Percentiles rank a stretch among this genome's conserved stretches.
Evolutionary conservation across 257 asterid genomes (phyloP).

Genomic region (Verbena officinalis): DNA sequence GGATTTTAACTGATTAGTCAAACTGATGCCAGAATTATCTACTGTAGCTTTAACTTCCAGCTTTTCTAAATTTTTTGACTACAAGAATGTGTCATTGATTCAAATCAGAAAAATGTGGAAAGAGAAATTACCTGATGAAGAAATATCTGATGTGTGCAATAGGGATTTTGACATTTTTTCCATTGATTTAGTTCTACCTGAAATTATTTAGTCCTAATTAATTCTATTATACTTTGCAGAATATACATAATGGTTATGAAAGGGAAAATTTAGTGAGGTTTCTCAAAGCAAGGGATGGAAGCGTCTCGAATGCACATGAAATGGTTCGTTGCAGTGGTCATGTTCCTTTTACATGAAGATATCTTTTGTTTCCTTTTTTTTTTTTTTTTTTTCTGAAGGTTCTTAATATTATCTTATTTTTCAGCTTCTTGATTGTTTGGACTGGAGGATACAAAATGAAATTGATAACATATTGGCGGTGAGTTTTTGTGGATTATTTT

Average conservation of each 20-base stretch:
- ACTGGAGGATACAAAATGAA: slow-evolving; percentile 86
- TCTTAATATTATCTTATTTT: slow-evolving; percentile 28
- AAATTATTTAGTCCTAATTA: not conserved
- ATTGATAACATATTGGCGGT: slow-evolving; percentile 79
- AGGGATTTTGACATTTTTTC: not conserved
- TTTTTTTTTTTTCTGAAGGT: slow-evolving; percentile 13
- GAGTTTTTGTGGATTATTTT: slow-evolving; percentile 36
- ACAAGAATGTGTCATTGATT: slow-evolving; percentile 6
- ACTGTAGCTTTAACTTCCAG: not conserved
- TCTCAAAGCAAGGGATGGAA: slow-evolving; percentile 92
- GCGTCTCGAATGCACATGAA: slow-evolving; percentile 63
- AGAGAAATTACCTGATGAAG: slow-evolving; percentile 8
- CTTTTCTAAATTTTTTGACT: not conserved
- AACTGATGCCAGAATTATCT: slow-evolving; percentile 5
- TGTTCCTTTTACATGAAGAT: not conserved
- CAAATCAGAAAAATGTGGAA: not conserved
- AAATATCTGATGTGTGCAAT: slow-evolving; percentile 9
- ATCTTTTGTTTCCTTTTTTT: not conserved
- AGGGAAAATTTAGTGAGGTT: slow-evolving; percentile 70
- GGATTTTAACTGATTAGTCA: slow-evolving; percentile 2
- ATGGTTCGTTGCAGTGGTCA: slow-evolving; percentile 57
- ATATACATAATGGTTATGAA: slow-evolving; percentile 67
- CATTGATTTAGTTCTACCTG: not conserved
- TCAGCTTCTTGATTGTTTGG: slow-evolving; percentile 80
- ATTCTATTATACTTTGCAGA: slow-evolving; percentile 46